Conservation (phyloP, 2,329 filamentous ascomycete genomes). For the Penicillium psychrosexuale region DNA sequence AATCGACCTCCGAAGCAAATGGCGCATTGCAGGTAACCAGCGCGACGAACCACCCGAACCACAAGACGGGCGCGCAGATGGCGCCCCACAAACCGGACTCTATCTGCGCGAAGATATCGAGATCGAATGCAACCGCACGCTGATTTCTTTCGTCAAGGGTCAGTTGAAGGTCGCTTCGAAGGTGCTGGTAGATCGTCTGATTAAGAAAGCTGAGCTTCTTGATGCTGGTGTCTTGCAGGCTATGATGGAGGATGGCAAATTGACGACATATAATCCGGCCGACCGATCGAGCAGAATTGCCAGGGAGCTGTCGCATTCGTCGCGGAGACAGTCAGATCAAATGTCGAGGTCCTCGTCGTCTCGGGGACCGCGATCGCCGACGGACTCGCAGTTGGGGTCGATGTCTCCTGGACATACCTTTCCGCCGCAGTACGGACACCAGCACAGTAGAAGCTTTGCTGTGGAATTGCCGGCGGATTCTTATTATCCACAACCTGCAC, state of each 20-base stretch:
- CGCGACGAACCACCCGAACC: slow-evolving; percentile 66
- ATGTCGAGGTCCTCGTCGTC: neutral
- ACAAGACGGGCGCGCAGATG: slow-evolving; percentile 61
- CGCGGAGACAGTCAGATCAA: neutral
- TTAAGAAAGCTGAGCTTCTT: slow-evolving; percentile 50
- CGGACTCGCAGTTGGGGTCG: neutral
- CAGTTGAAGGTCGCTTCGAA: slow-evolving; percentile 75
- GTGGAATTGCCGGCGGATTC: slow-evolving; percentile 18
- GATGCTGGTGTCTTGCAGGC: slow-evolving; percentile 24
- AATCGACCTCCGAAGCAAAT: slow-evolving; percentile 73
- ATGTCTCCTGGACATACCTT: neutral
- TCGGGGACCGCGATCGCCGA: slow-evolving; percentile 2
- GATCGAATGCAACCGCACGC: slow-evolving; percentile 73
- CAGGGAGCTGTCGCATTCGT: neutral
- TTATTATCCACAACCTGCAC: neutral
- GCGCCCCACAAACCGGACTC: slow-evolving; percentile 64
- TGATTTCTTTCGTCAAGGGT: slow-evolving; percentile 75
- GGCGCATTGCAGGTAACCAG: slow-evolving; percentile 69
- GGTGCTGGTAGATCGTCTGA: slow-evolving; percentile 64
- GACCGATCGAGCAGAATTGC: slow-evolving; percentile 8
- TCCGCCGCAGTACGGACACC: neutral
- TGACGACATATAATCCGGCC: slow-evolving; percentile 21
- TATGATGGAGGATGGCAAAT: slow-evolving; percentile 18
- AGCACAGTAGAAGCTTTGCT: neutral
- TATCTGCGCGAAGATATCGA: slow-evolving; percentile 85